Evolutionary conservation across 495 filamentous ascomycete species (phyloP), one percentile per base, ranked within the genome.

Genomic region (Astrothelium macrocarpum): DNA sequence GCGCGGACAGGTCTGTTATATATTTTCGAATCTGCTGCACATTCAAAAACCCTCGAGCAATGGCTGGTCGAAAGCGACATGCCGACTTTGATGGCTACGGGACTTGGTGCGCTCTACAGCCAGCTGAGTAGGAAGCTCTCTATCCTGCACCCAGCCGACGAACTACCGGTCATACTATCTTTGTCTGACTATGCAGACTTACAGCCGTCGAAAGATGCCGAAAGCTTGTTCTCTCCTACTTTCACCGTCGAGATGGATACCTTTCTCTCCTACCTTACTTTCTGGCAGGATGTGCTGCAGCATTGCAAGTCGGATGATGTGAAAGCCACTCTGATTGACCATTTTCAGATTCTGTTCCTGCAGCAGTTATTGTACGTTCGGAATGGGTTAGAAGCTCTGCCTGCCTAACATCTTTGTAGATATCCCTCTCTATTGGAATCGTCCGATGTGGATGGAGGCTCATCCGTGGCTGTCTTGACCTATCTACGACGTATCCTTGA

Each of bases 51-150:
- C 45, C 73, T 99, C 59, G 95, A 97, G 75, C 87, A 89, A 69
- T 99, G 94, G 94, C 85, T 99, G 58, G 90, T 97, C 56, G 90
- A 95, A 71, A 97, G 93, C 72, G 95, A 99, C 72, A 80, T 99
- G 43, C 92, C 95, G 1, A 97, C 95, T 0, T 73, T 97, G 63
- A 97, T 99, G 94, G 94, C 94, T 16, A 96, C 90, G 11, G 94
- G 95, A 9, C 75, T 99, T 32, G 95, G 95, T 32, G 94, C 94
- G 56, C 78, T 97, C 59, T 99, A 99, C 75, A 97, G 94, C 71
- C 95, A 97, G 71, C 81, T 99, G 62, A 96, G 91, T 76, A 76
- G 78, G 59, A 79, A 81, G 62, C 69, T 81, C 23, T 73, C 66
- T 60, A 72, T 76, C 61, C 61, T 79, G 64, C 75, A 79, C 59